Percentiles rank a stretch among this genome's conserved stretches.
Evolutionary conservation across 371 early-diverging fungal species (phyloP).

Genomic region (Mortierella sp.): DNA sequence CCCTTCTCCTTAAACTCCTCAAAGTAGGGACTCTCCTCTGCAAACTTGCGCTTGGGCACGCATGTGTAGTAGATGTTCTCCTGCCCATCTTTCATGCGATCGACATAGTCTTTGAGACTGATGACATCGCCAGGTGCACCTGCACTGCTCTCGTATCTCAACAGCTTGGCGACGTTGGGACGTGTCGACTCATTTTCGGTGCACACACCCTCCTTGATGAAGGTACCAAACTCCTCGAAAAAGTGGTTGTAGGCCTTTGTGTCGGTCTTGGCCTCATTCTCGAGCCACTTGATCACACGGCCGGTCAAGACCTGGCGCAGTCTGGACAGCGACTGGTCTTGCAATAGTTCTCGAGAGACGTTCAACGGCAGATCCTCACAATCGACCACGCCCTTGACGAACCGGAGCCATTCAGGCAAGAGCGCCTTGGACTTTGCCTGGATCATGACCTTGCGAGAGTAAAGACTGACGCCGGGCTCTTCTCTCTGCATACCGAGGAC

Average conservation of each 20-base stretch:
- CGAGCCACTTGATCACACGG: conserved; percentile 81
- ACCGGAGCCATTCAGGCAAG: conserved; percentile 83
- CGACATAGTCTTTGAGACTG: conserved; percentile 89
- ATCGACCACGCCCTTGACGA: conserved; percentile 94
- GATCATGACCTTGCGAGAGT: conserved; percentile 85
- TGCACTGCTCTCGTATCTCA: conserved; percentile 87
- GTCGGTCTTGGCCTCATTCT: conserved; percentile 77
- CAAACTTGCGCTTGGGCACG: conserved; percentile 82
- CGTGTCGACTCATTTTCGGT: conserved; percentile 79
- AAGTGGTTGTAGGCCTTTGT: conserved; percentile 83
- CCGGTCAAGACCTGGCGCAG: conserved; percentile 75
- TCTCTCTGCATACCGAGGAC: conserved; percentile 70
- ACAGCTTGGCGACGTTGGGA: conserved; percentile 80
- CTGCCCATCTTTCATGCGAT: conserved; percentile 88
- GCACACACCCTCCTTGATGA: conserved; percentile 93
- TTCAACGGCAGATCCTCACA: conserved; percentile 98
- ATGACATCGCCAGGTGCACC: conserved; percentile 72
- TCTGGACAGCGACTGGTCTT: conserved; percentile 87
- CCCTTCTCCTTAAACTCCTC: conserved; percentile 85
- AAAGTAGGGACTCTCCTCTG: conserved; percentile 88
- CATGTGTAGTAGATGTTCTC: conserved; percentile 94
- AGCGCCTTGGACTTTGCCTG: conserved; percentile 80
- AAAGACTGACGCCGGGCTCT: conserved; percentile 82
- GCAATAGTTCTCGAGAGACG: conserved; percentile 96
- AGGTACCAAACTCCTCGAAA: conserved; percentile 84